Base-by-base conservation (phyloP, 2,329 filamentous ascomycete species). In the Metarhizium anisopliae region DNA sequence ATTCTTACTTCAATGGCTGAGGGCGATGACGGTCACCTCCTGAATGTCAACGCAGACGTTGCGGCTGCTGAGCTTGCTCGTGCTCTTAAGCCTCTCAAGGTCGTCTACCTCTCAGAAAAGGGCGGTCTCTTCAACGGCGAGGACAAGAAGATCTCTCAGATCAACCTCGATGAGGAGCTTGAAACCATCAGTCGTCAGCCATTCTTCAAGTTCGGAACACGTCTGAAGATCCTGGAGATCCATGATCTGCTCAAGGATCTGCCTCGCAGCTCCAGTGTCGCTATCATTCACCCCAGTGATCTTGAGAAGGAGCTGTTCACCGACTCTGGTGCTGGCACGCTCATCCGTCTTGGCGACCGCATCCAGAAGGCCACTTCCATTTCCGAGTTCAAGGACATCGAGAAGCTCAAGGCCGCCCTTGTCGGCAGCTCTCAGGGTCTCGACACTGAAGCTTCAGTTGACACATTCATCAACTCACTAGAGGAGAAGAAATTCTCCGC, bases 101-200 rank as follows among this genome's bases (percentile, higher is more conserved):
- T 97, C 59, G 92, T 99, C 58, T 99, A 96, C 70, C 80, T 97
- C n/a, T 95, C 91, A 5, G 94, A 99, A 76, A 97, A 97, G 80
- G 94, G 94, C 52, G 94, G 93, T 7, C 76, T 99, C 38, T 95
- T 96, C 74, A 90, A 97, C 68, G 92, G 91, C 58, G 89, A 95
- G 60, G 88, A 87, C 57, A 87, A 93, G 77, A 95, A 96, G 77
- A 97, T 97, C 67, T 96, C 93, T 6, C 89, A 88, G 58, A 97
- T 97, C 74, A 97, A 97, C 75, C 79, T 99, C 56, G 94, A 99
- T 68, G 92, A 95, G 73, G 94, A 99, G 74, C 97, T 89, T 66
- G 20, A 25, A 90, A 95, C 57, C 81, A 89, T 67, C 81, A 90
- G 81, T 84, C 56, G 20, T 25, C 90, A 96, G 74, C 84, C 89